These are phyloP conservation scores for Chaetomiaceae sp. DNA, from an alignment of 2,329 filamentous ascomycete genomes.

Conservation along the genomic window DNA sequence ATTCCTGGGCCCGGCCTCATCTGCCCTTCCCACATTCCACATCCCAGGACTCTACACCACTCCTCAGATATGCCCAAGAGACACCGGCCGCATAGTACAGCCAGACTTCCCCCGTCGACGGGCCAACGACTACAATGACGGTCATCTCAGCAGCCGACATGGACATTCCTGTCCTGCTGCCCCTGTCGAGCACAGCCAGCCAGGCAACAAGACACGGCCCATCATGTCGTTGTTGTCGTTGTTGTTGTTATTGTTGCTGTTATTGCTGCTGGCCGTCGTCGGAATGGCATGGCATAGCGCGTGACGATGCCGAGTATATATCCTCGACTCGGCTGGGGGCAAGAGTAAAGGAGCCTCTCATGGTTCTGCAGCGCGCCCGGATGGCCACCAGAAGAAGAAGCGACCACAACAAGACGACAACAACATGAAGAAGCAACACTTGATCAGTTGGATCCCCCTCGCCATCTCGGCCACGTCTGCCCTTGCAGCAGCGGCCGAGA, in stretches of 20 bases:
- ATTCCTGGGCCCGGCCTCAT: not conserved
- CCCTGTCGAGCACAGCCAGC: too few species aligned
- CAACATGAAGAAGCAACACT: slow-evolving; percentile 16
- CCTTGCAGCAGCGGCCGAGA: not conserved
- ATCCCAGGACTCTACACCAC: not conserved
- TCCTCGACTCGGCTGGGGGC: not conserved
- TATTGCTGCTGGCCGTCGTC: not conserved
- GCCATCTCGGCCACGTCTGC: slow-evolving; percentile 7
- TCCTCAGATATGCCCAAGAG: not conserved
- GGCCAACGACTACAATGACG: not conserved
- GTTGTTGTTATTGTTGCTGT: too few species aligned
- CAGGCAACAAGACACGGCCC: not conserved
- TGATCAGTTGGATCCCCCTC: slow-evolving; percentile 8
- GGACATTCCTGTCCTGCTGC: slow-evolving; percentile 2
- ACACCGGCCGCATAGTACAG: too few species aligned
- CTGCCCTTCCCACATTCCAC: not conserved
- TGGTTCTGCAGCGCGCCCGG: slow-evolving; percentile 3
- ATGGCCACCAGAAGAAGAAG: slow-evolving; percentile 1
- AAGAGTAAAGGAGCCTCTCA: not conserved
- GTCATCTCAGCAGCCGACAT: not conserved
- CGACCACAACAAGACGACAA: too few species aligned
- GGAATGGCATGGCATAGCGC: too few species aligned
- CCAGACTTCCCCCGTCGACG: too few species aligned
- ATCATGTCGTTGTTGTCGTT: too few species aligned
- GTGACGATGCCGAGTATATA: slow-evolving; percentile 9